These are phyloP conservation scores for Pestalotiopsis sp. DNA, from an alignment of 2,329 filamentous ascomycete species.

Conservation along the genomic window DNA sequence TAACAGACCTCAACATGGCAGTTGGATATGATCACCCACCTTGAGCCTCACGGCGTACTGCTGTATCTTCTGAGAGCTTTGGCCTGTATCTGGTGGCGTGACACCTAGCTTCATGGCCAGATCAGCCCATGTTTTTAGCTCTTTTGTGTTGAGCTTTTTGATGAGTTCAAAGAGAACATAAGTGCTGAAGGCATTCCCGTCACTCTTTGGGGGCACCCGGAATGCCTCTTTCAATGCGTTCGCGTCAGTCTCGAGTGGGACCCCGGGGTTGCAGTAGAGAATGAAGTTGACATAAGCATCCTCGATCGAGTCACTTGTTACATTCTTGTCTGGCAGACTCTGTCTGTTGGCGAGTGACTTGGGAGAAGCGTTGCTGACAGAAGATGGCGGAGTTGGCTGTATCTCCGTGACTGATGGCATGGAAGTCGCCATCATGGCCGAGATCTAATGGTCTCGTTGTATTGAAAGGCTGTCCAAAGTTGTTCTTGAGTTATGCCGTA, in stretches of 20 bases:
- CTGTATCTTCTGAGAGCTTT: slow-evolving; percentile 91
- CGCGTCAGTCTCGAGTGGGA: slow-evolving; percentile 71
- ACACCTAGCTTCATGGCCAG: slow-evolving; percentile 86
- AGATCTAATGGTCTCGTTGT: neutral
- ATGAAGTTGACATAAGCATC: slow-evolving; percentile 85
- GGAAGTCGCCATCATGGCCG: neutral
- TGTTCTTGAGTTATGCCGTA: neutral
- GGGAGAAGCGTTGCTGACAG: slow-evolving; percentile 27
- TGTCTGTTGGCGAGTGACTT: slow-evolving; percentile 26
- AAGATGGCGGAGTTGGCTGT: slow-evolving; percentile 25
- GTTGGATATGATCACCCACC: slow-evolving; percentile 46
- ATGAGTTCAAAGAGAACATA: slow-evolving; percentile 79
- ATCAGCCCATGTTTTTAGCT: slow-evolving; percentile 92
- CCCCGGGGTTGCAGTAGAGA: slow-evolving; percentile 85
- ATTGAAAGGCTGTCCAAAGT: neutral
- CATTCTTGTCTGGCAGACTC: slow-evolving; percentile 64
- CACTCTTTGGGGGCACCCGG: slow-evolving; percentile 78
- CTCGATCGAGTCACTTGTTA: slow-evolving; percentile 73
- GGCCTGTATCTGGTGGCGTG: slow-evolving; percentile 77
- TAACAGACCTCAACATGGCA: too few species aligned
- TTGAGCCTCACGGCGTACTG: slow-evolving; percentile 93
- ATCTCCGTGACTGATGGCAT: slow-evolving; percentile 1
- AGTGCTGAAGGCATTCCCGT: slow-evolving; percentile 82
- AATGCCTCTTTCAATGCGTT: slow-evolving; percentile 74
- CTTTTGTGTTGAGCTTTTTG: slow-evolving; percentile 73